Base-by-base conservation (phyloP, 2,329 filamentous ascomycete genomes). In the Ophiosphaerella herpotricha region DNA sequence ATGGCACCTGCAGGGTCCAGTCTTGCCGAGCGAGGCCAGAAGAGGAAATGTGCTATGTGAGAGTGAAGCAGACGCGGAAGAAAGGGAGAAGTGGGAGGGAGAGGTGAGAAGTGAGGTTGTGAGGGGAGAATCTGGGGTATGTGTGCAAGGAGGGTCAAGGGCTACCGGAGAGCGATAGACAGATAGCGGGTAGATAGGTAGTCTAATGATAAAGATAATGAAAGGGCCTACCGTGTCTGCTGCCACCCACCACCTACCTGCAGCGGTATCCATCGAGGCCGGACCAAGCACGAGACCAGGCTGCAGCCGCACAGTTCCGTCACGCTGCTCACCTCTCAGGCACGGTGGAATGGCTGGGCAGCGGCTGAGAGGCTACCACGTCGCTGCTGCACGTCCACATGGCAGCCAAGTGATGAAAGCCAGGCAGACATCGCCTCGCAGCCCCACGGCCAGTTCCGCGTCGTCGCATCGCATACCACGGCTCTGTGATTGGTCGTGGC, bases 1-100 rank as follows among this genome's bases (percentile, higher is more conserved):
- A 70, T 68, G 41, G 63, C 60, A 55, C 45, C 58, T 52, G 58
- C 67, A 67, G 60, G 65, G 62, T 48, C 55, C 44, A 50, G 49
- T 48, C 46, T 58, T 29, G 63, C 60, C 58, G 63, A 64, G 43
- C 40, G 55, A 57, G 49, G 46, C 57, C 56, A 62, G 45, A 43
- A 37, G 18, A 37, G 35, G 38, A n/a, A 24, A 42, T 37, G 18
- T 21, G 18, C 37, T n/a, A 29, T 26, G 12, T 32, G 33, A 26
- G 14, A 35, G 16, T 38, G 33, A 23, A 36, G 43, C 32, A 38
- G 39, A 31, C 42, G 46, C 36, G 41, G 31, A 24, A 43, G 21
- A 23, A 42, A 34, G 29, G 36, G 29, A 52, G 12, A 40, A 16
- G 24, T 16, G 26, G 32, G 24, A 35, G 31, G 31, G 42, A 31